Evolutionary conservation across 176 grass and related monocot genomes (phyloP), one percentile per base, ranked within the genome.

Genomic region (Elaeis guineensis): DNA sequence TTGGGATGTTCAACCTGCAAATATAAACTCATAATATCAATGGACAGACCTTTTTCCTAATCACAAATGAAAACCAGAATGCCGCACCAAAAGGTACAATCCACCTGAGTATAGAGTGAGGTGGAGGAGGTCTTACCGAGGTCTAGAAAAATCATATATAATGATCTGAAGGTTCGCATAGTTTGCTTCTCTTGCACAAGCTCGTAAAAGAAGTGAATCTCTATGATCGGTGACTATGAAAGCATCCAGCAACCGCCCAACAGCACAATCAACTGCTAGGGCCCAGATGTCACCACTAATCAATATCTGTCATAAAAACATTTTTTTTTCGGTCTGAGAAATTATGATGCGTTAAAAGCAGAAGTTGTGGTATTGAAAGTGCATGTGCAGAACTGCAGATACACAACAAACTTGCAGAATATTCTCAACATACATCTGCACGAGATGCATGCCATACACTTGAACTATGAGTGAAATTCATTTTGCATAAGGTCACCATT

Each of bases 171-270:
- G 70, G 19, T 85, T 79, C 24, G 9, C 29, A 57, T 77, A 95
- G 28, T 87, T 63, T 19, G 66, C 79, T 87, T 87, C 75, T 77
- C 70, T 90, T 17, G 81, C 77, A 69, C 86, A 90, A 22, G 83
- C 78, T 66, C 83, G 75, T 56, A 90, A 87, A 86, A 85, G 1
- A 19, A 87, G 80, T 55, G 66, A 77, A 87, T 95, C 86, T 16
- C 76, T 64, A 60, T 85, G 86, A 56, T 84, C 84, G 21, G 91
- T 72, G 12, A 90, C 91, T 56, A 95, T 90, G 69, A 95, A 95
- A 79, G 91, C 83, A 82, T 95, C 83, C 20, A 95, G 44, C 20
- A 90, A 50, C 50, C 16, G 69, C 54, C 83, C 80, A 39, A 86
- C 7, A 50, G 90, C 91, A 25, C 1, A 73, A 21, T 95, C 90